Percentiles rank a stretch among this genome's conserved stretches.
Evolutionary conservation across 1,284 basidiomycete genomes (phyloP).

Genomic region (Caloboletus inedulis): DNA sequence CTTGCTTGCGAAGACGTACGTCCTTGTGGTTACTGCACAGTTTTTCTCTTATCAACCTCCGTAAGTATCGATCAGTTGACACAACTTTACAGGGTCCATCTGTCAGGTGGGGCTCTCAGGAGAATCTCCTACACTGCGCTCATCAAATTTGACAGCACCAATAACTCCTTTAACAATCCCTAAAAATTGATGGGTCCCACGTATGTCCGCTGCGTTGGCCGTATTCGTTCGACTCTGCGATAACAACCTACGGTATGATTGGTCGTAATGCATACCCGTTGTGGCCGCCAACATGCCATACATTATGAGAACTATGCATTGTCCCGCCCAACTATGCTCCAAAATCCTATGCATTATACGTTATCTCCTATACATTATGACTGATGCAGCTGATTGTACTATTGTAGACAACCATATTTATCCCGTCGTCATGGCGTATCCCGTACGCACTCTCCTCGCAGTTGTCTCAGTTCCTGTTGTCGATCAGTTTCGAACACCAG

Average conservation of each 20-base stretch:
- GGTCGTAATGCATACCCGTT: background rate
- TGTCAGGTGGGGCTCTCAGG: conserved; percentile 18
- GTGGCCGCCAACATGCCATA: background rate
- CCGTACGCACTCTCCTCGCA: background rate
- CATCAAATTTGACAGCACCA: conserved; percentile 31
- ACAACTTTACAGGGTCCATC: conserved; percentile 23
- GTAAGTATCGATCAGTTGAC: conserved; percentile 27
- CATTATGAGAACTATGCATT: background rate
- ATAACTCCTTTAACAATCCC: conserved; percentile 20
- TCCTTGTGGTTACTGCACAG: conserved; percentile 16
- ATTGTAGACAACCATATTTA: conserved; percentile 7
- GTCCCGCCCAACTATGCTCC: background rate
- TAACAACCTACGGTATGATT: conserved; percentile 10
- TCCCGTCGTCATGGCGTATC: conserved; percentile 19
- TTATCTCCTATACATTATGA: background rate
- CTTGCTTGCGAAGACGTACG: conserved; percentile 15
- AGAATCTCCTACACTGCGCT: conserved; percentile 12
- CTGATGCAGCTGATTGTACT: background rate
- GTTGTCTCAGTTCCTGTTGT: background rate
- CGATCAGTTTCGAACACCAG: background rate
- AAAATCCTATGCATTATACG: background rate
- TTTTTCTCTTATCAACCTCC: conserved; percentile 26
- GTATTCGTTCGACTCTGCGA: conserved; percentile 12
- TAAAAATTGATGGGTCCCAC: conserved; percentile 22
- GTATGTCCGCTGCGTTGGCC: conserved; percentile 19